Conservation (phyloP, 345 rosid genomes). For the Lenwebbia sp. region DNA sequence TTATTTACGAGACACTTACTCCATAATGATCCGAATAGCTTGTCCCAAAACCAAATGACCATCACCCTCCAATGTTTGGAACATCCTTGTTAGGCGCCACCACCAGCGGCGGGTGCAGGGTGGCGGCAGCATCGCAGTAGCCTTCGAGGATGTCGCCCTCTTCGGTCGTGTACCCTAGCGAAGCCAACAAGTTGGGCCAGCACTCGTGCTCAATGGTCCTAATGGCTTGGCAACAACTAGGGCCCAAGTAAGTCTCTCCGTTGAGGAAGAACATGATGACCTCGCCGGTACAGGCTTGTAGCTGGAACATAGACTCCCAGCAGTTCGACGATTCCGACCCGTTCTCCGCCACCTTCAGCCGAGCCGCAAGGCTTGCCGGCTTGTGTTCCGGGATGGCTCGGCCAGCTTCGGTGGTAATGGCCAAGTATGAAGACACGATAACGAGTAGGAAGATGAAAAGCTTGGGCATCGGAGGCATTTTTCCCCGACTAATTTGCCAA, state of each 20-base stretch:
- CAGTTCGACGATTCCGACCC: slow-evolving; percentile 34
- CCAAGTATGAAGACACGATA: neutral
- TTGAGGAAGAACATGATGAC: slow-evolving; percentile 60
- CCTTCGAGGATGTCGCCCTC: slow-evolving; percentile 65
- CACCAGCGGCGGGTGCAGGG: neutral
- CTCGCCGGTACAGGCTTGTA: slow-evolving; percentile 74
- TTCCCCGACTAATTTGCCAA: neutral
- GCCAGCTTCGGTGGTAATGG: neutral
- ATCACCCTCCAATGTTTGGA: neutral
- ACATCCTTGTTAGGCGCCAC: neutral
- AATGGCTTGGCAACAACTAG: slow-evolving; percentile 54
- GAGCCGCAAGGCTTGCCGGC: neutral
- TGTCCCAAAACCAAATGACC: neutral
- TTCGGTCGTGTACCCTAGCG: slow-evolving; percentile 54
- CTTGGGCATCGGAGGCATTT: neutral
- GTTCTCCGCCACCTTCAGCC: slow-evolving; percentile 39
- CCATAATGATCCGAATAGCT: neutral
- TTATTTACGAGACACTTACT: neutral
- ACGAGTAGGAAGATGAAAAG: neutral
- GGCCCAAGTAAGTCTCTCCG: slow-evolving; percentile 60
- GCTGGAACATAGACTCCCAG: slow-evolving; percentile 68
- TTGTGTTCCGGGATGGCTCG: neutral
- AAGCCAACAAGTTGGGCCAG: slow-evolving; percentile 52
- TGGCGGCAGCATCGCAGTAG: slow-evolving; percentile 30
- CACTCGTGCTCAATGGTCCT: slow-evolving; percentile 32